phyloP scores from a whole-genome alignment of 306 rosid genomes.

The Senna siamea region DNA sequence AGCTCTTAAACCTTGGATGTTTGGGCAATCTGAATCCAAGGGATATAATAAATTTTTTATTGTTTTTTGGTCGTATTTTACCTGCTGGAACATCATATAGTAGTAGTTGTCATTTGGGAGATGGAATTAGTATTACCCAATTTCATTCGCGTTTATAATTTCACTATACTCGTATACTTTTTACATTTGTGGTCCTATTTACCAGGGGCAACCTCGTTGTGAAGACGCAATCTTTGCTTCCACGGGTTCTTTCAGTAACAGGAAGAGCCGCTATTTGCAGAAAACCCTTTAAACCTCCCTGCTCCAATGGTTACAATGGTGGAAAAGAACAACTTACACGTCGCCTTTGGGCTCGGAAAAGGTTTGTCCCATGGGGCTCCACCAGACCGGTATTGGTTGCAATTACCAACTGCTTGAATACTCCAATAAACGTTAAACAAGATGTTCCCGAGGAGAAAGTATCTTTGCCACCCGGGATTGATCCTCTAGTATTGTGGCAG shows the following conservation, averaged over 20 bases:
- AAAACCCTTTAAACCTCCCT: conserved; percentile 92
- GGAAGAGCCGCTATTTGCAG: conserved; percentile 73
- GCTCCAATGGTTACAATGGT: conserved; percentile 54
- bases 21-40: neutral
- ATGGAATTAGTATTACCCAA: conserved; percentile 2
- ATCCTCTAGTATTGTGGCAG: conserved; percentile 86
- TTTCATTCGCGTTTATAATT: neutral
- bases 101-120: conserved; percentile 4
- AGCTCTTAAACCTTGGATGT: neutral
- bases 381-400: conserved; percentile 48
- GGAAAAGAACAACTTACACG: conserved; percentile 66
- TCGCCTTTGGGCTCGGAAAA: conserved; percentile 81
- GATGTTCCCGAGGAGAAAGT: conserved; percentile 50
- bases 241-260: conserved; percentile 76
- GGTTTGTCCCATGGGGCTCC: conserved; percentile 96
- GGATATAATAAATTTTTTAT: neutral
- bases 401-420: conserved; percentile 42
- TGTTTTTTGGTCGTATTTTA: neutral
- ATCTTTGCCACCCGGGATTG: conserved; percentile 72
- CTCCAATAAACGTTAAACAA: conserved; percentile 39
- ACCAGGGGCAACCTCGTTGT: conserved; percentile 77
- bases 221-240: conserved; percentile 81
- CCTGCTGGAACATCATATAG: neutral
- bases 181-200: neutral
- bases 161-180: neutral